Evolutionary conservation across 495 filamentous ascomycete genomes (phyloP), one percentile per base, ranked within the genome.

Genomic region (Zalerion maritima): DNA sequence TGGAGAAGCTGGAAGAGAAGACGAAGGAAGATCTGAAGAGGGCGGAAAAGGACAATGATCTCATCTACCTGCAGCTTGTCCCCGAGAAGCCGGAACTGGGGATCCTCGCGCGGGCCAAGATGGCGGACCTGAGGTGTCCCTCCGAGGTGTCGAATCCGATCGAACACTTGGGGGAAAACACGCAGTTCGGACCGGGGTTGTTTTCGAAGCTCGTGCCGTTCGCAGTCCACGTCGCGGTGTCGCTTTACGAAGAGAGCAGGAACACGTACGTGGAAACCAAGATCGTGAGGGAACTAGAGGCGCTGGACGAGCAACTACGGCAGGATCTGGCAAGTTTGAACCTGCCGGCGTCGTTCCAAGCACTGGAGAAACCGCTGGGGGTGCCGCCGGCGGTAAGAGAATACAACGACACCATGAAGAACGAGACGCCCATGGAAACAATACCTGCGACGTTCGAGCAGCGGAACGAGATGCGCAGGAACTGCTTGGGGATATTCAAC

Each of bases 141-240:
- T 76, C 77, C 20, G 80, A 94, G 43, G 71, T 96, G 0, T 76
- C 78, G 2, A 73, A 86, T 31, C 80, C 84, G 0, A 67, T 76
- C 18, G 73, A 76, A 4, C 73, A 79, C 51, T 64, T 97, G 1
- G 80, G 82, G 0, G 79, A 87, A 17, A 70, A 79, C 27, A 74
- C 71, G 9, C 71, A 77, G 24, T 74, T 92, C 38, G 86, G 89
- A 0, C 78, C 75, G 21, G 78, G 82, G 2, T 52, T 97, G 13
- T 96, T 97, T 43, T 68, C 81, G 4, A 91, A 86, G 45, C 65
- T 97, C 11, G 89, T 97, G 1, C 89, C 89, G 5, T 96, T 94
- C 50, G 82, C 86, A 2, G 89, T 96, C 3, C 89, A 96, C 44
- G 65, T 94, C 23, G 89, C 89, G 13, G 80, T 89, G 4, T 92